Evolutionary conservation across 1,139 yeast species (phyloP).

Genomic region (Pichia sp.): DNA sequence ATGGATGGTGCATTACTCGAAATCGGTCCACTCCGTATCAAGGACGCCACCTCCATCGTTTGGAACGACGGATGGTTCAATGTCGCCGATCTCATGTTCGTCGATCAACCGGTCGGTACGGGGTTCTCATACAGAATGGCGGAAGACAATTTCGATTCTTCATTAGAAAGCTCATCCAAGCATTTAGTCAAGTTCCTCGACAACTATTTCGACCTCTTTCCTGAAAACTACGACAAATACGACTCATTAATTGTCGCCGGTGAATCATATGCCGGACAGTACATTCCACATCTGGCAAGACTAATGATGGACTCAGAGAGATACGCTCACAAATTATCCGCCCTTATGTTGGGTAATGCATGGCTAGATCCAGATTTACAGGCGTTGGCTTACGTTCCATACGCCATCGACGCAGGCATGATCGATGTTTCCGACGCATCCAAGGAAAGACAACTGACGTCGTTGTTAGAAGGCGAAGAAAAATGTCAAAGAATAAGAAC

Average conservation of each 20-base stretch:
- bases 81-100: conserved; percentile 72
- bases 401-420: conserved; percentile 57
- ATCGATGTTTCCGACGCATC: conserved; percentile 40
- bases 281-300: conserved; percentile 82
- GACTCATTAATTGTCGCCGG: conserved; percentile 84
- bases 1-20: conserved; percentile 98
- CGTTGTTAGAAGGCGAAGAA: conserved; percentile 52
- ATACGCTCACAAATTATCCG: conserved; percentile 48
- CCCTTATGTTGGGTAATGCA: conserved; percentile 88
- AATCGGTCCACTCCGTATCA: conserved; percentile 80
- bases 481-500: conserved; percentile 57
- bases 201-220: conserved; percentile 62
- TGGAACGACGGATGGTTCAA: conserved; percentile 82
- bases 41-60: conserved; percentile 33
- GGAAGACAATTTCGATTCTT: conserved; percentile 53
- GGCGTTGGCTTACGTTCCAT: conserved; percentile 79
- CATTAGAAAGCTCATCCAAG: conserved; percentile 54
- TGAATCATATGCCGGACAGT: conserved; percentile 97
- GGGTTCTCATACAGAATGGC: conserved; percentile 71
- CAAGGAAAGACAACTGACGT: conserved; percentile 33
- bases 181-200: conserved; percentile 68
- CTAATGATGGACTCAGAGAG: conserved; percentile 36
- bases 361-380: conserved; percentile 94
- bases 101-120: conserved; percentile 96
- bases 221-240: conserved; percentile 56